Base-by-base conservation (phyloP, 225 moss, liverwort and hornwort species). In the Asterella californica region DNA sequence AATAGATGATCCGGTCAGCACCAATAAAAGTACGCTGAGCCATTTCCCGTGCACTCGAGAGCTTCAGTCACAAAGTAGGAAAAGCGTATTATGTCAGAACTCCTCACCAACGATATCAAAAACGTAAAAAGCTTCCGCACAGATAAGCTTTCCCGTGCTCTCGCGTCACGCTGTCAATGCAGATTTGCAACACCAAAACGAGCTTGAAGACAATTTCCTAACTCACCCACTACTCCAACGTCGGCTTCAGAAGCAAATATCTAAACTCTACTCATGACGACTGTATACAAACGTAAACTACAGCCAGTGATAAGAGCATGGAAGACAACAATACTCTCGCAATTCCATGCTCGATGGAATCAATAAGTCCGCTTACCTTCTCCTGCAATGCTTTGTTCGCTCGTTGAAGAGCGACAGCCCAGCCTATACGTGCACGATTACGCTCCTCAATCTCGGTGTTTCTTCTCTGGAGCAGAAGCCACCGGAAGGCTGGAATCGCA, bases 401-500 rank as follows among this genome's bases (percentile, higher is more conserved):
- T 82, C 90, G 89, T 79, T 99, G 95, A 81, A 99, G 88, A 42
- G 95, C 92, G 55, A 90, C 87, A 70, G 91, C 87, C 99, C 99
- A 90, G 70, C 93, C 92, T 81, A 94, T 80, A 68, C 99, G 89
- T 79, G 92, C 90, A 19, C 90, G 84, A 78, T 99, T 99, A 74
- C 99, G 88, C 61, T 93, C 86, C 81, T 99, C 95, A 48, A 99
- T 99, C 77, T 92, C 89, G 30, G 88, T 86, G 78, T 99, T 99
- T 70, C 91, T 87, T 73, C 86, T 86, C 86, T 95, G 99, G 73
- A 92, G 87, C 49, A 86, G 45, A 64, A 95, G 87, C 97, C 97
- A 99, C 72, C 97, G 91, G 67, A 99, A 89, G 24, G 88, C 93
- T 63, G 97, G 97, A 76, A 99, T 99, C 30, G 93, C 95, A 85